Percentiles rank a stretch among this genome's conserved stretches.
These are phyloP conservation scores for Quercus agrifolia DNA, from an alignment of 306 rosid genomes.

Conservation along the genomic window DNA sequence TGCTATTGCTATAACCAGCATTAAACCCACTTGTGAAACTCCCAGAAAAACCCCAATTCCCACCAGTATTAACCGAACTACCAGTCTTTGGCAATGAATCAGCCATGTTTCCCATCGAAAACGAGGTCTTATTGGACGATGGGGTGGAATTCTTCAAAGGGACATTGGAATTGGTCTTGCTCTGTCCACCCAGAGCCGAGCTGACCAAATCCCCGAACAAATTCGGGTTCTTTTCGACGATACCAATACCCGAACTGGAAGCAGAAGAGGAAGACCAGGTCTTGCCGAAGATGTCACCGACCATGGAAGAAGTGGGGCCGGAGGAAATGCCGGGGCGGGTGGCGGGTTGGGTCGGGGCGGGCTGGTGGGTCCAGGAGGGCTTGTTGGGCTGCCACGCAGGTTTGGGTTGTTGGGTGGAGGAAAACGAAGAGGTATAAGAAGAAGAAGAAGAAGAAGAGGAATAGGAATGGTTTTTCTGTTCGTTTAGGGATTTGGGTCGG, in stretches of 20 bases:
- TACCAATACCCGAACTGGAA: slow-evolving; percentile 39
- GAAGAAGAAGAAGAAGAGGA: slow-evolving; percentile 36
- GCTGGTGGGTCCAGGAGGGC: slow-evolving; percentile 90
- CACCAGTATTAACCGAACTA: slow-evolving; percentile 25
- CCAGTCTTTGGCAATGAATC: slow-evolving; percentile 65
- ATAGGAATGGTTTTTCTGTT: slow-evolving; percentile 62
- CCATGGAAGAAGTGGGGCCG: slow-evolving; percentile 70
- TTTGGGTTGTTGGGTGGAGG: slow-evolving; percentile 41
- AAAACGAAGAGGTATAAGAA: slow-evolving; percentile 22
- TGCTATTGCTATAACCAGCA: not conserved
- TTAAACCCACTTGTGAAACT: slow-evolving; percentile 14
- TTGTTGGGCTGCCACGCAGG: slow-evolving; percentile 68
- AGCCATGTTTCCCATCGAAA: slow-evolving; percentile 67
- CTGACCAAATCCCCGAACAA: slow-evolving; percentile 84
- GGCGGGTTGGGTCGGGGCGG: slow-evolving; percentile 35
- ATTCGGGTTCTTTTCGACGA: slow-evolving; percentile 74
- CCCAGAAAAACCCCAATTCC: slow-evolving; percentile 51
- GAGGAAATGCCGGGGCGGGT: slow-evolving; percentile 36
- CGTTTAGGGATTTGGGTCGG: slow-evolving; percentile 73
- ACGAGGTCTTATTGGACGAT: slow-evolving; percentile 34
- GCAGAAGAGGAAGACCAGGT: slow-evolving; percentile 66
- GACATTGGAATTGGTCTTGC: slow-evolving; percentile 40
- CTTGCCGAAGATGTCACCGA: slow-evolving; percentile 88
- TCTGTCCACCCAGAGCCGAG: slow-evolving; percentile 66
- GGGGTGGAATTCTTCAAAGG: slow-evolving; percentile 68